A percentile compares a stretch with the other conserved stretches of the same genome.
Evolutionary conservation across 345 rosid genomes (phyloP).

Genomic region (rapeseed (Brassica napus)): DNA sequence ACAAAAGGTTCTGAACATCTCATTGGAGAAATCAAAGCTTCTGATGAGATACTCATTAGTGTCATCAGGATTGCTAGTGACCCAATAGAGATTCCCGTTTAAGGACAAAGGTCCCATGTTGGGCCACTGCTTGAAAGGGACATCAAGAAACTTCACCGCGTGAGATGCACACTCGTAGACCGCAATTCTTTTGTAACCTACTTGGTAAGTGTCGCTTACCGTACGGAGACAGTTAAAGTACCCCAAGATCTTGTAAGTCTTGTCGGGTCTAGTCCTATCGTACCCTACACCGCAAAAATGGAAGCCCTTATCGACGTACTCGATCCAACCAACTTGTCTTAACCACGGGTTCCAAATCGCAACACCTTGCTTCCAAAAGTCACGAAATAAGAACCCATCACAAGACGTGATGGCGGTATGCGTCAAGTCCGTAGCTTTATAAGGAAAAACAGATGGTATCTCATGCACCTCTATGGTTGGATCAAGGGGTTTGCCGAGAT

Average conservation of each 20-base stretch:
- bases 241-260: conserved; percentile 23
- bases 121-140: background rate
- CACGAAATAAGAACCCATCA: background rate
- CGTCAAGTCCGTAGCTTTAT: background rate
- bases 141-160: conserved; percentile 3
- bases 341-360: conserved; percentile 9
- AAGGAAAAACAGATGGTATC: background rate
- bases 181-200: background rate
- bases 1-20: conserved; percentile 3
- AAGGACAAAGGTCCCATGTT: background rate
- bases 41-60: background rate
- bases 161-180: conserved; percentile 7
- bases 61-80: background rate
- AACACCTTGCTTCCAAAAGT: background rate
- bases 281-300: background rate
- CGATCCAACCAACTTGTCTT: conserved; percentile 1
- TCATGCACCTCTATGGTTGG: background rate
- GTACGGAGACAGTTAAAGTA: background rate
- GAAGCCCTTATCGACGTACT: background rate
- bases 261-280: background rate
- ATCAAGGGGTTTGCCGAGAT: background rate
- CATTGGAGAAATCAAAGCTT: conserved; percentile 9
- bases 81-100: conserved; percentile 19
- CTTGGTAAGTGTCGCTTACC: background rate
- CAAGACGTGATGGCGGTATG: background rate